phyloP scores from a whole-genome alignment of 768 basidiomycete genomes.

The Multifurca ochricompacta region DNA sequence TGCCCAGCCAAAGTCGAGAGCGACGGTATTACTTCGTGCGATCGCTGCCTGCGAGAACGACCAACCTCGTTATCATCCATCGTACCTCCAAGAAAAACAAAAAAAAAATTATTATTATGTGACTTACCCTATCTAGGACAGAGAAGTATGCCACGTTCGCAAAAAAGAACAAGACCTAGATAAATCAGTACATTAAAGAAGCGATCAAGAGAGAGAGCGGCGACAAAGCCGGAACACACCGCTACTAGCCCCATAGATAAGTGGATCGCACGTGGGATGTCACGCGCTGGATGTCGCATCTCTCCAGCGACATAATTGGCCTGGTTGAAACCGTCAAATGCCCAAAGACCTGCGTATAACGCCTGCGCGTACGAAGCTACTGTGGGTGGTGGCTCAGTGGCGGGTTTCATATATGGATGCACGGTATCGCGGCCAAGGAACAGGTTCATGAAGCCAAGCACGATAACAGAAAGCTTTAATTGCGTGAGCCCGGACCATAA shows the following conservation, averaged over 20 bases:
- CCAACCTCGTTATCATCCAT: background rate
- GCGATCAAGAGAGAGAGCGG: background rate
- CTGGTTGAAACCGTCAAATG: slow-evolving; percentile 8
- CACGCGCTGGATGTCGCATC: slow-evolving; percentile 2
- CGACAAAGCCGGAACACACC: no score
- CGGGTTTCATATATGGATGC: background rate
- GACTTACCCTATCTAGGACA: slow-evolving; percentile 5
- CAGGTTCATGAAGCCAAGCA: background rate
- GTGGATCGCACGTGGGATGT: slow-evolving; percentile 9
- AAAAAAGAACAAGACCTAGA: slow-evolving; percentile 1
- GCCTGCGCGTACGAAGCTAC: slow-evolving; percentile 3
- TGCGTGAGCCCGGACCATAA: no score
- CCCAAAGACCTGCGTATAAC: slow-evolving; percentile 2
- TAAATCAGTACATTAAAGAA: background rate
- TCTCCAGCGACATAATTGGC: slow-evolving; percentile 6
- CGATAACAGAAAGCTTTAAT: background rate
- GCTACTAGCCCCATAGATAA: slow-evolving; percentile 5
- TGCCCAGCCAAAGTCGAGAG: slow-evolving; percentile 8
- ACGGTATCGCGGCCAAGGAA: background rate
- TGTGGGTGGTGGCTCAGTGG: background rate
- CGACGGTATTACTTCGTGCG: slow-evolving; percentile 5
- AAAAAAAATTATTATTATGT: background rate
- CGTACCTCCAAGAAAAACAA: background rate
- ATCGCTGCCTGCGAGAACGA: background rate
- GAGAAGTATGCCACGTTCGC: slow-evolving; percentile 7